A percentile compares a stretch with the other conserved stretches of the same genome.
phyloP scores from a whole-genome alignment of 2,329 filamentous ascomycete species.

The Xylaria digitata region DNA sequence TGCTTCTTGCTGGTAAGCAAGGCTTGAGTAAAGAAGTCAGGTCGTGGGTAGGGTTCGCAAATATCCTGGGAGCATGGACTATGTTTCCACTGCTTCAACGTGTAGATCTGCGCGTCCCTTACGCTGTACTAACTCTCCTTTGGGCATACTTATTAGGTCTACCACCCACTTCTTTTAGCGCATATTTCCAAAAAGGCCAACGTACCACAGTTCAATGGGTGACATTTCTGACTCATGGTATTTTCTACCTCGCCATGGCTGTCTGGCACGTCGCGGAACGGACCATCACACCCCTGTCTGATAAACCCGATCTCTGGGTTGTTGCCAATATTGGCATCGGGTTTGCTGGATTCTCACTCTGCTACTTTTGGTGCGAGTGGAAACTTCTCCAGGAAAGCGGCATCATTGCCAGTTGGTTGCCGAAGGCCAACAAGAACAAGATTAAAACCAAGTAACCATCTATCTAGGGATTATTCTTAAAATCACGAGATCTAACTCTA shows the following conservation, averaged over 20 bases:
- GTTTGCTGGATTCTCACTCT: conserved; percentile 83
- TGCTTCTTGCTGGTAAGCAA: conserved; percentile 81
- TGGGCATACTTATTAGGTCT: conserved; percentile 94
- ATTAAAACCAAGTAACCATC: conserved; percentile 44
- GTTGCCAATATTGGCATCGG: conserved; percentile 90
- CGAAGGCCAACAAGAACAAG: conserved; percentile 39
- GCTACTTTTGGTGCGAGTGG: conserved; percentile 92
- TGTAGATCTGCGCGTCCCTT: conserved; percentile 86
- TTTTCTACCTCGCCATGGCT: conserved; percentile 81
- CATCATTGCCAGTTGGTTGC: conserved; percentile 52
- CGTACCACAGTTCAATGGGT: conserved; percentile 63
- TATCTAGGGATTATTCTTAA: background rate
- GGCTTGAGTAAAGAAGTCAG: conserved; percentile 81
- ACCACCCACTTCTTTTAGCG: conserved; percentile 78
- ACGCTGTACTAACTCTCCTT: conserved; percentile 83
- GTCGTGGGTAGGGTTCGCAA: conserved; percentile 96
- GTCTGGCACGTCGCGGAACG: conserved; percentile 84
- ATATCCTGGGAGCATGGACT: conserved; percentile 89
- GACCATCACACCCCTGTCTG: conserved; percentile 72
- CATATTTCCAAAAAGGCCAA: conserved; percentile 69
- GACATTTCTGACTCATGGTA: conserved; percentile 76
- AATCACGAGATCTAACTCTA: conserved; percentile 4
- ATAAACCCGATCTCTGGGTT: conserved; percentile 94
- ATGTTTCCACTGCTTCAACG: conserved; percentile 90
- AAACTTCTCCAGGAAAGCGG: conserved; percentile 71